phyloP scores from a whole-genome alignment of 1,284 basidiomycete species.

The Trichosporon sp. region DNA sequence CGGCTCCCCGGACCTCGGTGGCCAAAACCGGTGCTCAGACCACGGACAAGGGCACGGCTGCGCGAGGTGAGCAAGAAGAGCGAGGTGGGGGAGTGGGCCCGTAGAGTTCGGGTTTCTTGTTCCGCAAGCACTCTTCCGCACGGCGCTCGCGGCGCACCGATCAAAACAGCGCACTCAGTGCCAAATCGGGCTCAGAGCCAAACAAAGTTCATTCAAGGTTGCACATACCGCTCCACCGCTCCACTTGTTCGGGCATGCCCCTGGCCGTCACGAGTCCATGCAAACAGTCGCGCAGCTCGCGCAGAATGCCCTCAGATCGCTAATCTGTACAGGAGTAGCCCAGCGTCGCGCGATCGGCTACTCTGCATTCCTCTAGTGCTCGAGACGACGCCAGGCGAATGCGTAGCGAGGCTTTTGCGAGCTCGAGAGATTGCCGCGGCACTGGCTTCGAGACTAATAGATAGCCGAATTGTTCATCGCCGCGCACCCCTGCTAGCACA shows the following conservation, averaged over 20 bases:
- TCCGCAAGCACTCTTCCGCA: neutral
- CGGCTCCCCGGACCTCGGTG: neutral
- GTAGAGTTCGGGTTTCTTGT: neutral
- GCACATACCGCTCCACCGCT: neutral
- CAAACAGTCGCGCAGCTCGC: neutral
- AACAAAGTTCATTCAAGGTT: neutral
- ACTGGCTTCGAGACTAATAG: neutral
- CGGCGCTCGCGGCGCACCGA: neutral
- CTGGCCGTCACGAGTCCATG: neutral
- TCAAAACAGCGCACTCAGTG: neutral
- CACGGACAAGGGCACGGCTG: neutral
- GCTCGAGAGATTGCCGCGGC: neutral
- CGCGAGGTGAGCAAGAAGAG: neutral
- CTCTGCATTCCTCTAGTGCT: neutral
- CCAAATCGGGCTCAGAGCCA: neutral
- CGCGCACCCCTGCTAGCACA: too few relatives aligned
- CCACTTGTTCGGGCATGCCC: neutral
- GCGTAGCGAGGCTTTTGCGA: neutral
- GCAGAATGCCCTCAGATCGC: neutral
- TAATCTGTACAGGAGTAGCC: neutral
- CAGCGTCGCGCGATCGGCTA: neutral
- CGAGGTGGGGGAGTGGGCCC: neutral
- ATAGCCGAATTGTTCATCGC: neutral
- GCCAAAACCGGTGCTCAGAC: neutral
- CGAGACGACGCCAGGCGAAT: neutral